A percentile compares a stretch with the other conserved stretches of the same genome.
Evolutionary conservation across 129 eudicot species (phyloP).

Genomic region (Arctium lappa): DNA sequence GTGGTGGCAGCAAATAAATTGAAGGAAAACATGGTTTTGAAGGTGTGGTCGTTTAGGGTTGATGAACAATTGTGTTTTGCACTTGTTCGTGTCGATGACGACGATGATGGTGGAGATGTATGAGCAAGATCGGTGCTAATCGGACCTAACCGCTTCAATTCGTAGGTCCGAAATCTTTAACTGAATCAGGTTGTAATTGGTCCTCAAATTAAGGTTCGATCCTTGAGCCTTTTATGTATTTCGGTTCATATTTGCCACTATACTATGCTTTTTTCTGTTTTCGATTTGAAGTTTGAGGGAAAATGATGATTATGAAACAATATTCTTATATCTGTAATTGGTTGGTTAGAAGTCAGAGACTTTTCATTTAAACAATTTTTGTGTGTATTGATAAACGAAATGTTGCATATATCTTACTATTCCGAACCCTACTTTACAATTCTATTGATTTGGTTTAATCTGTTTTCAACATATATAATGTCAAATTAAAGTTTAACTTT

Average conservation of each 20-base stretch:
- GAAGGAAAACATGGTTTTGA: background rate
- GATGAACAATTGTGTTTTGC: background rate
- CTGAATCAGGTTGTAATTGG: background rate
- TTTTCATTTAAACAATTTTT: too few relatives aligned
- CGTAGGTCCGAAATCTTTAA: background rate
- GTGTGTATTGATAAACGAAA: background rate
- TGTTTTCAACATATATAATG: background rate
- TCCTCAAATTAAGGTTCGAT: background rate
- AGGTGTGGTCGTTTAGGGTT: background rate
- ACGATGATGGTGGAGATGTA: background rate
- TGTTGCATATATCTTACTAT: too few relatives aligned
- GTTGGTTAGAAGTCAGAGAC: too few relatives aligned
- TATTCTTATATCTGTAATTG: too few relatives aligned
- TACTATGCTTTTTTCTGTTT: background rate
- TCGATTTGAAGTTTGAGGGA: too few relatives aligned
- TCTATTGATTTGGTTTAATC: background rate
- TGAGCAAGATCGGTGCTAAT: background rate
- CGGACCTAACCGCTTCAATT: background rate
- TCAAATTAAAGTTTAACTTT: too few relatives aligned
- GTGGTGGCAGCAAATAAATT: background rate
- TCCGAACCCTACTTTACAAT: too few relatives aligned
- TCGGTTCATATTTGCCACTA: background rate
- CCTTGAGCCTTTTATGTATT: background rate
- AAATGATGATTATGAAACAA: too few relatives aligned
- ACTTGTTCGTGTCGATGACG: background rate